These are phyloP conservation scores for Starmera dryadoides DNA, from an alignment of 805 yeast species.

Conservation along the genomic window DNA sequence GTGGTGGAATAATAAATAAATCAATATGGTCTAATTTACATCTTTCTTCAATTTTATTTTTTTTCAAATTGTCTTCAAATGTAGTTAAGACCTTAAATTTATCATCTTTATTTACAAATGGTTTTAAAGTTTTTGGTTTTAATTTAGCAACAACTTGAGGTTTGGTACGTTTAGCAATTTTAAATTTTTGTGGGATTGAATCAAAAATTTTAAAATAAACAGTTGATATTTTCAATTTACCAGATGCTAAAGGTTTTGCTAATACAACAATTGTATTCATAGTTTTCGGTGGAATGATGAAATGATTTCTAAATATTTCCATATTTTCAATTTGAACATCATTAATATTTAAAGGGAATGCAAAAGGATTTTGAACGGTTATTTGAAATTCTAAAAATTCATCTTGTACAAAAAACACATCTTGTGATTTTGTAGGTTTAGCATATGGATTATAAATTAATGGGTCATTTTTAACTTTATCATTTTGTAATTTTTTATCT, in stretches of 20 bases:
- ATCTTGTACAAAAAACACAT: slow-evolving; percentile 42
- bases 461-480: slow-evolving; percentile 23
- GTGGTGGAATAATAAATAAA: slow-evolving; percentile 33
- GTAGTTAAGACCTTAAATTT: slow-evolving; percentile 1
- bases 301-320: slow-evolving; percentile 22
- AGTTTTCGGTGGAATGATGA: slow-evolving; percentile 31
- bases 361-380: slow-evolving; percentile 70
- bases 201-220: slow-evolving; percentile 42
- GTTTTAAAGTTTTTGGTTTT: slow-evolving; percentile 17
- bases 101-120: background rate
- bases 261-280: slow-evolving; percentile 32
- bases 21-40: slow-evolving; percentile 21
- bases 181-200: slow-evolving; percentile 40
- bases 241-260: slow-evolving; percentile 42
- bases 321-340: slow-evolving; percentile 33
- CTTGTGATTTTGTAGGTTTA: slow-evolving; percentile 13
- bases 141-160: slow-evolving; percentile 17
- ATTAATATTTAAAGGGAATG: slow-evolving; percentile 59
- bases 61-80: slow-evolving; percentile 10
- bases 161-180: slow-evolving; percentile 28
- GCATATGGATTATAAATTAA: slow-evolving; percentile 54
- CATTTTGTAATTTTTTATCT: background rate
- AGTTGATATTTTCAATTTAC: slow-evolving; percentile 42
- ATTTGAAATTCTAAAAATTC: slow-evolving; percentile 56
- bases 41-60: slow-evolving; percentile 9